phyloP scores from a whole-genome alignment of 306 rosid species.

The Begonia loranthoides region DNA sequence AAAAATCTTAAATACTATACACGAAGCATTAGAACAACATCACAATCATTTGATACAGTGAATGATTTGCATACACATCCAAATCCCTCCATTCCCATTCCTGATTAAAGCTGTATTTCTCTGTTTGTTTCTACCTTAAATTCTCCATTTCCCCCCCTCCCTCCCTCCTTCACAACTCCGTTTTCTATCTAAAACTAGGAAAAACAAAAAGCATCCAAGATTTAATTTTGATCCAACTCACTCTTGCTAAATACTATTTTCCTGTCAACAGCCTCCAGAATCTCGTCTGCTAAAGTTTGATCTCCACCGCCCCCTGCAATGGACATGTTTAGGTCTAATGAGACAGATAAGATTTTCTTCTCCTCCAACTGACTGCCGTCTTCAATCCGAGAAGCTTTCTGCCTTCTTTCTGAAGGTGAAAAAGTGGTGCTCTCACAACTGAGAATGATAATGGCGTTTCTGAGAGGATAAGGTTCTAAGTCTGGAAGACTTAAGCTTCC shows the following conservation, averaged over 20 bases:
- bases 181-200: slow-evolving; percentile 1
- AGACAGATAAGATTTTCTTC: slow-evolving; percentile 14
- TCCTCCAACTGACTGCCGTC: slow-evolving; percentile 12
- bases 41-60: too few relatives aligned
- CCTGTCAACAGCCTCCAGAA: slow-evolving; percentile 53
- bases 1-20: too few relatives aligned
- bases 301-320: slow-evolving; percentile 24
- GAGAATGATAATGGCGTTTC: slow-evolving; percentile 66
- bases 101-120: too few relatives aligned
- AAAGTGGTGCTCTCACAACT: slow-evolving; percentile 28
- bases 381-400: slow-evolving; percentile 7
- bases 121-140: too few relatives aligned
- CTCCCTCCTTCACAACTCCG: too few relatives aligned
- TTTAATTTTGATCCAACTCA: background rate
- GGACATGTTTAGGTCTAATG: slow-evolving; percentile 63
- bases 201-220: background rate
- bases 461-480: slow-evolving; percentile 49
- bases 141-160: too few relatives aligned
- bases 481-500: slow-evolving; percentile 37
- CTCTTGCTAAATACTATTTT: slow-evolving; percentile 25
- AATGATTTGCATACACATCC: too few relatives aligned
- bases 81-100: too few relatives aligned
- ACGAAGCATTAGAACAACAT: too few relatives aligned
- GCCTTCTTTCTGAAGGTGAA: slow-evolving; percentile 15
- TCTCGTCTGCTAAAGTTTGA: slow-evolving; percentile 10